Evolutionary conservation across 2,329 filamentous ascomycete genomes (phyloP), one percentile per base, ranked within the genome.

Genomic region (Malbranchea cinnamomea): DNA sequence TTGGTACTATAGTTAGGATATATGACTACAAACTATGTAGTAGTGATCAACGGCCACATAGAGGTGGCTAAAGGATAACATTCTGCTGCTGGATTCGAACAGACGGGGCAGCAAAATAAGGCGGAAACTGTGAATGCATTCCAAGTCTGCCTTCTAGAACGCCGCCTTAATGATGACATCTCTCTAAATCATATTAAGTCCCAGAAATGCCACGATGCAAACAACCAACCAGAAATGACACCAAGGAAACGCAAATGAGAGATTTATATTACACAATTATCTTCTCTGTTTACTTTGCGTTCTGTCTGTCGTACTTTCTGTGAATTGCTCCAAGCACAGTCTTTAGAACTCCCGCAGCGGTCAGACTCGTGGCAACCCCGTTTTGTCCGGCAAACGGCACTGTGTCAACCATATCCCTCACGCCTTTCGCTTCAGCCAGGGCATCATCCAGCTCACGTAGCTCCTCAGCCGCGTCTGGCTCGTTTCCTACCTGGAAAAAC

Each of bases 381-480:
- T 57, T 58, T 1, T 61, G 63, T 8, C 13, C 13, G 61, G 68
- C 28, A 65, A 78, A 93, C 0, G 79, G 78, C 19, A 84, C 76
- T 0, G 85, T 92, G 53, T 95, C 87, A 10, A 94, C 83, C 46
- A 95, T 94, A 56, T 95, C 87, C 11, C 87, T 63, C 10, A 87
- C 61, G 17, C 64, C 58, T 15, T 62, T 58, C n/a, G 68, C 46
- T 23, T 67, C 61, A 2, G 55, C 59, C 20, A 89, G 56, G 3
- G 68, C 67, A 49, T 94, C 80, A 47, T 95, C 87, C 5, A 95
- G 63, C 26, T 74, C 64, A 41, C 68, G 59, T 22, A 95, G 61
- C 32, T 77, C 72, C 40, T 63, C 54, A 2, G 65, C 62, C 0
- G 85, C 87, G 0, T 54, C 59, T 1, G 57, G 47, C 42, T 92